Percentiles rank a stretch among this genome's conserved stretches.
phyloP scores from a whole-genome alignment of 257 asterid genomes.

The Ajuga chamaepitys region DNA sequence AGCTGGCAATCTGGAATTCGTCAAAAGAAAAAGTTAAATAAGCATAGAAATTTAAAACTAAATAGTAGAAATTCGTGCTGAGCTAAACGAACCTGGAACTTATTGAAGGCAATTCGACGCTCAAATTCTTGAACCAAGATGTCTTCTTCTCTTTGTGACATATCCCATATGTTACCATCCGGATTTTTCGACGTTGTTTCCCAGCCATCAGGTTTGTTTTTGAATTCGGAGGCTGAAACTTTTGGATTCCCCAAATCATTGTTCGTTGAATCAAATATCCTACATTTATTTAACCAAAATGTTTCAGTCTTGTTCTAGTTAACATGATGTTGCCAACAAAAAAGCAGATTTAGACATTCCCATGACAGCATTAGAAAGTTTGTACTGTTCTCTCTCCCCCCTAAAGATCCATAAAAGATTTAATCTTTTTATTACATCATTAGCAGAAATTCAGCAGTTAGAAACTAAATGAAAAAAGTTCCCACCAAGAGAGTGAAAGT shows the following conservation, averaged over 20 bases:
- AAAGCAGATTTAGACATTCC: background rate
- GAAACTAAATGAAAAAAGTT: no score
- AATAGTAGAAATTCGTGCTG: background rate
- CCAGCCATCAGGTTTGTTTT: constrained; percentile 92
- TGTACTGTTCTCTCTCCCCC: background rate
- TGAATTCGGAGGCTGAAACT: constrained; percentile 40
- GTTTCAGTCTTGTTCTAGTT: background rate
- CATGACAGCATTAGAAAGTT: background rate
- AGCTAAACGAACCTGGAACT: constrained; percentile 60
- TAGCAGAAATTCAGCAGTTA: background rate
- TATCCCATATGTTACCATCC: constrained; percentile 86
- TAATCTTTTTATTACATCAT: background rate
- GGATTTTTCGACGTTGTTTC: constrained; percentile 63
- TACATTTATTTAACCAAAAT: constrained; percentile 23
- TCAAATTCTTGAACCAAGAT: constrained; percentile 92
- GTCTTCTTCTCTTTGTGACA: constrained; percentile 93
- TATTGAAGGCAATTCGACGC: constrained; percentile 85
- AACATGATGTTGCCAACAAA: background rate
- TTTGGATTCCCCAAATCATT: constrained; percentile 43
- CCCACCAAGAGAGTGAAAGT: no score
- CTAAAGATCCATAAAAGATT: background rate
- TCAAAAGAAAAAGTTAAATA: background rate
- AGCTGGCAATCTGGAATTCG: constrained; percentile 77
- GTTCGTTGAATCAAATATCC: constrained; percentile 72
- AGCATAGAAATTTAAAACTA: background rate